Evolutionary conservation across 2,329 filamentous ascomycete genomes (phyloP).

Genomic region (Aureobasidium leucospermi): DNA sequence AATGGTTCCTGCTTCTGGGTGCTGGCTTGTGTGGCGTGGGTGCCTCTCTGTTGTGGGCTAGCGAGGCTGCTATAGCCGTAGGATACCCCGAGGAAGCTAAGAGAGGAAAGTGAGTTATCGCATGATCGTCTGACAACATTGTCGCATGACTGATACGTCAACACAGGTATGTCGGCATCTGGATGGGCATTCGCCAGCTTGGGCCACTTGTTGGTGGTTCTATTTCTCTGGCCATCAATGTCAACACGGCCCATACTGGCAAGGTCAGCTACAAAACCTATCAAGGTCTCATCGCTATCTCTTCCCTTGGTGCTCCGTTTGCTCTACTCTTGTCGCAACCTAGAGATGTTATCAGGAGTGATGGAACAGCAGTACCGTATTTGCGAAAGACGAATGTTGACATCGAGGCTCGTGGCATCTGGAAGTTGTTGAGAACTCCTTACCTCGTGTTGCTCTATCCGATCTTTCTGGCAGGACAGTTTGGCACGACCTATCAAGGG

Average conservation of each 20-base stretch:
- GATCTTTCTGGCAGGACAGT: constrained; percentile 34
- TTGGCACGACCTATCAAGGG: constrained; percentile 37
- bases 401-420: constrained; percentile 33
- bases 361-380: constrained; percentile 33
- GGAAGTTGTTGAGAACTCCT: constrained; percentile 23
- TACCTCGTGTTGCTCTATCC: constrained; percentile 34
- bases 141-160: background rate
- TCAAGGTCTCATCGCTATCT: constrained; percentile 23
- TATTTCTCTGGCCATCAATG: constrained; percentile 14
- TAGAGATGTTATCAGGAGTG: constrained; percentile 35
- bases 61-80: constrained; percentile 5
- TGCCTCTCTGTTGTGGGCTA: constrained; percentile 4
- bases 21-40: background rate
- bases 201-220: constrained; percentile 1
- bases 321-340: constrained; percentile 34
- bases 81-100: constrained; percentile 1
- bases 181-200: constrained; percentile 13
- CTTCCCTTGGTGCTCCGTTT: constrained; percentile 29
- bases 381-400: constrained; percentile 28
- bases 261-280: constrained; percentile 16
- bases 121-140: background rate
- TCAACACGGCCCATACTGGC: constrained; percentile 13
- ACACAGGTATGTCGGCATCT: background rate
- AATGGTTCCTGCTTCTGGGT: constrained; percentile 10
- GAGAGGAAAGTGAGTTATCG: background rate